Percentiles rank a stretch among this genome's conserved stretches.
Conservation (phyloP, 139 green algal species). For the Chlorella sp. region DNA sequence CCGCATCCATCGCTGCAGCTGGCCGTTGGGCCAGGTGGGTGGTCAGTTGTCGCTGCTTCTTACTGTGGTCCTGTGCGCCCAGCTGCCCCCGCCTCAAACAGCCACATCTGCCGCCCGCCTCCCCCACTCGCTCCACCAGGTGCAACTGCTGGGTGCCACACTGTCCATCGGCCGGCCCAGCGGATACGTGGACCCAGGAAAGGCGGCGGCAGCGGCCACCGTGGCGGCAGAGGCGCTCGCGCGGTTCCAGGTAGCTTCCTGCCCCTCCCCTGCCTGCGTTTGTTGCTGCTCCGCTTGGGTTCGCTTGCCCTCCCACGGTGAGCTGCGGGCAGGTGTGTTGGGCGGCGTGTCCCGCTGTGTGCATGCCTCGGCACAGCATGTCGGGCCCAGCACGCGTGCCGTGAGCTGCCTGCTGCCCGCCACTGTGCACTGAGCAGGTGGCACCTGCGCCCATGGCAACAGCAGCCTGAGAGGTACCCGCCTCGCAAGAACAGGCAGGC, state of each 20-base stretch:
- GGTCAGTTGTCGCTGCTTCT: neutral
- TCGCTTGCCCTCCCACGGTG: neutral
- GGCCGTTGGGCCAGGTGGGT: too few relatives aligned
- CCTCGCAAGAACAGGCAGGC: too few relatives aligned
- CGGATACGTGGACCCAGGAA: conserved; percentile 85
- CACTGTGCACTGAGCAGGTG: neutral
- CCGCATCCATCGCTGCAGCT: too few relatives aligned
- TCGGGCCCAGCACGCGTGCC: neutral
- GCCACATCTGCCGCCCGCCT: too few relatives aligned
- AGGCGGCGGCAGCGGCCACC: conserved; percentile 60
- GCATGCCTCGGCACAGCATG: neutral
- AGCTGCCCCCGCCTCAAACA: too few relatives aligned
- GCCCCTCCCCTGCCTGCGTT: neutral
- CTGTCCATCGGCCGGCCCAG: conserved; percentile 82
- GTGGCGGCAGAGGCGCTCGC: conserved; percentile 58
- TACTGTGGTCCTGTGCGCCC: too few relatives aligned
- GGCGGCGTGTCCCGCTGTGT: neutral
- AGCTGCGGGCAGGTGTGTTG: neutral
- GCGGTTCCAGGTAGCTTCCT: conserved; percentile 52
- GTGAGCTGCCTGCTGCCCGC: neutral
- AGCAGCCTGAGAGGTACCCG: too few relatives aligned
- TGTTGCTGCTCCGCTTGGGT: neutral
- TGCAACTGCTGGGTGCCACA: conserved; percentile 76
- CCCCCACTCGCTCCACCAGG: neutral
- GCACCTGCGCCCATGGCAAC: neutral